Conservation (phyloP, 1,284 basidiomycete genomes). For the Fomitopsis schrenkii region DNA sequence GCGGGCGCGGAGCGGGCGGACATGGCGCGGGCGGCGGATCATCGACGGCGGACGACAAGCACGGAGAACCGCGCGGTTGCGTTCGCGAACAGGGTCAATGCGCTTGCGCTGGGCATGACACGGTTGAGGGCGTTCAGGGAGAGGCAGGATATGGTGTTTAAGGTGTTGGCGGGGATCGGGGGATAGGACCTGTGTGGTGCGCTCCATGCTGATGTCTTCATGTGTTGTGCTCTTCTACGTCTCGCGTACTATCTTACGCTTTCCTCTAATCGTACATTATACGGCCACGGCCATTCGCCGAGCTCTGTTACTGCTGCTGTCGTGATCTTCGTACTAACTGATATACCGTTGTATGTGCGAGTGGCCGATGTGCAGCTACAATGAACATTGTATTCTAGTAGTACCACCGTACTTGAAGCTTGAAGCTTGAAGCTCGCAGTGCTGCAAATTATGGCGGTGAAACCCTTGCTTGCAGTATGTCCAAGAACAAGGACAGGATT, state of each 20-base stretch:
- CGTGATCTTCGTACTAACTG: too few species aligned
- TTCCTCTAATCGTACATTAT: too few species aligned
- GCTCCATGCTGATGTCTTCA: background rate
- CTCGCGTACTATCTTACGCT: background rate
- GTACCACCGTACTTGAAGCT: too few species aligned
- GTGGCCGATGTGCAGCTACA: too few species aligned
- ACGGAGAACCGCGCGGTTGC: slow-evolving; percentile 54
- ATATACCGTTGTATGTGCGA: too few species aligned
- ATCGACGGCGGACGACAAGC: slow-evolving; percentile 28
- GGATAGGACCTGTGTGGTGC: slow-evolving; percentile 4
- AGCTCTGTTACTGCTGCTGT: too few species aligned
- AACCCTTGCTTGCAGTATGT: too few species aligned
- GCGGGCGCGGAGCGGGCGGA: background rate
- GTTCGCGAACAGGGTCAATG: slow-evolving; percentile 72
- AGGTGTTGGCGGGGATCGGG: slow-evolving; percentile 47
- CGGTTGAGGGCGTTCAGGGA: slow-evolving; percentile 65
- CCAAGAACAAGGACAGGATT: too few species aligned
- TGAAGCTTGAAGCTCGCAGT: too few species aligned
- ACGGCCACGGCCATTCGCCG: too few species aligned
- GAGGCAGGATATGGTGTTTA: slow-evolving; percentile 66
- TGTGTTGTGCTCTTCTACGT: background rate
- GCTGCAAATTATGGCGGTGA: too few species aligned
- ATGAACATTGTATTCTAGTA: too few species aligned
- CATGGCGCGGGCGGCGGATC: background rate
- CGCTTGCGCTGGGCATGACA: slow-evolving; percentile 64